Percentiles rank a stretch among this genome's conserved stretches.
These are phyloP conservation scores for Hypericum perforatum DNA, from an alignment of 345 rosid species.

Conservation along the genomic window DNA sequence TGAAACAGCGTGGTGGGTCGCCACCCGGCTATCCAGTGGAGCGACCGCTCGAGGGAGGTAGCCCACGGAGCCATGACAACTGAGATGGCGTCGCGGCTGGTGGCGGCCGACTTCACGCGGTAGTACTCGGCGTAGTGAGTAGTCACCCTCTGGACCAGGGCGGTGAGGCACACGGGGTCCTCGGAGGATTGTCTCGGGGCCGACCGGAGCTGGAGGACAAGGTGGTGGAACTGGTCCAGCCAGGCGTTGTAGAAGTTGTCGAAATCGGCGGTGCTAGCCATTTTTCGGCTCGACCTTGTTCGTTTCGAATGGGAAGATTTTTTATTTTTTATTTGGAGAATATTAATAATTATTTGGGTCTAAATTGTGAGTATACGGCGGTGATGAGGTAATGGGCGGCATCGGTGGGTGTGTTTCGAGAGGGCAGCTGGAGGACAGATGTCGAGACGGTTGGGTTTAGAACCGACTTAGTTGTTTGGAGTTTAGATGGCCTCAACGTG, in stretches of 20 bases:
- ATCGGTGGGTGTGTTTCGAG: no score
- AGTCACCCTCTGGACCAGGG: conserved; percentile 37
- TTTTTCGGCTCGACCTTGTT: no score
- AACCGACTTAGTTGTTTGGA: no score
- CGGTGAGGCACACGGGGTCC: conserved; percentile 21
- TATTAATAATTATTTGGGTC: no score
- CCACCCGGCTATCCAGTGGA: conserved; percentile 80
- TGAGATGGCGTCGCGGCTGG: conserved; percentile 41
- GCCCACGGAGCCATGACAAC: conserved; percentile 67
- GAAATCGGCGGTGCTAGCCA: conserved; percentile 19
- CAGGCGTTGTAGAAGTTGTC: conserved; percentile 45
- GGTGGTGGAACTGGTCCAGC: conserved; percentile 46
- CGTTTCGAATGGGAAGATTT: no score
- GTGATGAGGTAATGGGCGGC: no score
- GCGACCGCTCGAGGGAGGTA: conserved; percentile 68
- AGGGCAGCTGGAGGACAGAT: no score
- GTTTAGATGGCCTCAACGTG: no score
- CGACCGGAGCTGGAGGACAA: conserved; percentile 39
- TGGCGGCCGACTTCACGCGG: conserved; percentile 33
- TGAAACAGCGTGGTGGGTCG: conserved; percentile 77
- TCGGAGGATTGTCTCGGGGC: conserved; percentile 30
- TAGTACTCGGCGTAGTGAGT: conserved; percentile 50
- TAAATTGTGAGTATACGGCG: no score
- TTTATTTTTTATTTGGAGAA: no score
- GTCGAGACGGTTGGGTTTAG: no score